Evolutionary conservation across 805 yeast genomes (phyloP), one percentile per base, ranked within the genome.

Genomic region (Lipomyces spencermartinsiae): DNA sequence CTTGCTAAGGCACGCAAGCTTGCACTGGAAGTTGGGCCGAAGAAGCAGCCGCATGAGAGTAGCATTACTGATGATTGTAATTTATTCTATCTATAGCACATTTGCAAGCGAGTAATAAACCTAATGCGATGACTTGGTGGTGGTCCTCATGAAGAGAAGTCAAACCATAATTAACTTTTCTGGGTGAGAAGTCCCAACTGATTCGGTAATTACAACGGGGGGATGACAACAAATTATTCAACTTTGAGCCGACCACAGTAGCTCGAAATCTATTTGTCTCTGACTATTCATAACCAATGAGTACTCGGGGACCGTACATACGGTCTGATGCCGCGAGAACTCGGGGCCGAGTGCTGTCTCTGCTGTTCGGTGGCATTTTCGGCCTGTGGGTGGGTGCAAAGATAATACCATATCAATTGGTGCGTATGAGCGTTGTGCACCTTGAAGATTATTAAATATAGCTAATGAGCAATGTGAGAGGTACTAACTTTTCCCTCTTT

Each of bases 301-400:
- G 22, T n/a, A n/a, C 10, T 43, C 49, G 53, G 19, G 56, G 58
- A 29, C 61, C 61, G 14, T 59, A 59, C 39, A 46, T 51, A 39
- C n/a, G 62, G 31, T 31, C 31, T n/a, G 62, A 59, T 16, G 58
- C 46, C 12, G 57, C 62, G 14, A 25, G 25, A 10, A 39, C 43
- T 29, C 62, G 62, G n/a, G 62, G 62, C 16, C 56, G 62, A 12
- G 62, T 59, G 57, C 22, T 59, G 37, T 59, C 62, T 16, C 37
- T 59, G 3, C 25, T 59, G 14, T 29, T 59, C 7, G 62, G 62
- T 10, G 62, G 62, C 29, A n/a, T 59, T 10, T 22, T 51, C 14
- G 62, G 62, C 31, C 19, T 59, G 12, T 59, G 49, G 33, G 19
- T 59, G 12, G 62, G 62, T 22, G 58, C 43, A 19, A 59, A 59